Percentiles rank a stretch among this genome's conserved stretches.
These are phyloP conservation scores for Ogataea saltuana DNA, from an alignment of 805 yeast species.

Conservation along the genomic window DNA sequence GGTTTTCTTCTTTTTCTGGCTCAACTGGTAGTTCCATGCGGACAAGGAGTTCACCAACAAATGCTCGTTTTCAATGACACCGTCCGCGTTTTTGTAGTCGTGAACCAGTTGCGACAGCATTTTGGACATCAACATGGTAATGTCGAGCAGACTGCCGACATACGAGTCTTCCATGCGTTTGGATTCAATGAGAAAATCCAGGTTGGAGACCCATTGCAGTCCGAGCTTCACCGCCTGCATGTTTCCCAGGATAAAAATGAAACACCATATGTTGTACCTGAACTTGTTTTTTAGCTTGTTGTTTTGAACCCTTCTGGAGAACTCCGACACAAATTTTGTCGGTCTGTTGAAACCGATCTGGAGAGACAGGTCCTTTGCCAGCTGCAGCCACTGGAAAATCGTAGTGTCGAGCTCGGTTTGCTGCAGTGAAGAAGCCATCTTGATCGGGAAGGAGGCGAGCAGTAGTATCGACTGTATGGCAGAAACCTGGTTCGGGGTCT, in stretches of 20 bases:
- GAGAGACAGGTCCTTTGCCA: slow-evolving; percentile 25
- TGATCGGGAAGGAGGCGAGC: slow-evolving; percentile 30
- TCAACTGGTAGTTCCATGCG: slow-evolving; percentile 27
- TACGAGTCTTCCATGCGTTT: slow-evolving; percentile 18
- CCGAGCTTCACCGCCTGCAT: slow-evolving; percentile 30
- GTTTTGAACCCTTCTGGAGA: slow-evolving; percentile 20
- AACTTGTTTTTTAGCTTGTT: slow-evolving; percentile 15
- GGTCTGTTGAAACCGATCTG: slow-evolving; percentile 25
- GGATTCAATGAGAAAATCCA: slow-evolving; percentile 22
- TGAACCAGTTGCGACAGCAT: slow-evolving; percentile 25
- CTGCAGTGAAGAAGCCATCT: slow-evolving; percentile 10
- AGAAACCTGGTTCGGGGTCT: slow-evolving; percentile 18
- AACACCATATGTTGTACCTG: slow-evolving; percentile 30
- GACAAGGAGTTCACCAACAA: slow-evolving; percentile 26
- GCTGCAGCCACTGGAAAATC: slow-evolving; percentile 27
- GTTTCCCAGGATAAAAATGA: slow-evolving; percentile 31
- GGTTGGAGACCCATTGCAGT: slow-evolving; percentile 26
- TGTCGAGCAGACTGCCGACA: slow-evolving; percentile 23
- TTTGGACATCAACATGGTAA: slow-evolving; percentile 22
- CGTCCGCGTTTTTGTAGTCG: slow-evolving; percentile 17
- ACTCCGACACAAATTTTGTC: slow-evolving; percentile 18
- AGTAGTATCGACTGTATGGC: slow-evolving; percentile 30
- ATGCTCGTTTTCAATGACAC: slow-evolving; percentile 16
- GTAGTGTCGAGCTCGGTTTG: slow-evolving; percentile 23
- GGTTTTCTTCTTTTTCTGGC: slow-evolving; percentile 2